These are phyloP conservation scores for Mycena olivaceomarginata DNA, from an alignment of 768 basidiomycete genomes.

Conservation along the genomic window DNA sequence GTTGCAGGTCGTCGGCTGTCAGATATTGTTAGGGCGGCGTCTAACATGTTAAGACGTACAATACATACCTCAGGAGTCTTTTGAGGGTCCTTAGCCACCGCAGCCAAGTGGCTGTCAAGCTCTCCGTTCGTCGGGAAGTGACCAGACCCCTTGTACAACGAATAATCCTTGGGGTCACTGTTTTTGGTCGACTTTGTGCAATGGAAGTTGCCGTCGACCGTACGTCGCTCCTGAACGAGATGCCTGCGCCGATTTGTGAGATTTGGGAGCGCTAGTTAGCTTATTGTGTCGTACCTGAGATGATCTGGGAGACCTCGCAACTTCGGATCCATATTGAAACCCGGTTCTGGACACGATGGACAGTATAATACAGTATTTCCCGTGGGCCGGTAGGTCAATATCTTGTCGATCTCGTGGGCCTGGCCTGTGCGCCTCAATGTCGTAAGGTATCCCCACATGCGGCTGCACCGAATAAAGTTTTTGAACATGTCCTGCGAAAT, in stretches of 20 bases:
- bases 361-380: background rate
- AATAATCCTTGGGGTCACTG: background rate
- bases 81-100: background rate
- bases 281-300: background rate
- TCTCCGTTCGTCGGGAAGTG: conserved; percentile 39
- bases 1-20: conserved; percentile 48
- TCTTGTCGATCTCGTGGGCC: background rate
- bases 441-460: background rate
- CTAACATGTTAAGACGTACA: too few relatives aligned
- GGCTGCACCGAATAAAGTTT: conserved; percentile 15
- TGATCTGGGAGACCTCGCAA: background rate
- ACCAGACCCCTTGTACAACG: conserved; percentile 28
- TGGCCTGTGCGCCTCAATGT: background rate
- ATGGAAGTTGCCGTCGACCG: conserved; percentile 16
- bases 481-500: conserved; percentile 9
- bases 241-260: background rate
- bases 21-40: background rate
- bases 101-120: conserved; percentile 34
- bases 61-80: background rate
- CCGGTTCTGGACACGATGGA: background rate
- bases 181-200: conserved; percentile 23
- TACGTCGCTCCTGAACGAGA: background rate
- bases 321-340: background rate
- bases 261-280: background rate
- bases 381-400: background rate